Conservation (phyloP, 768 basidiomycete species). For the Pleurotus sapidus region DNA sequence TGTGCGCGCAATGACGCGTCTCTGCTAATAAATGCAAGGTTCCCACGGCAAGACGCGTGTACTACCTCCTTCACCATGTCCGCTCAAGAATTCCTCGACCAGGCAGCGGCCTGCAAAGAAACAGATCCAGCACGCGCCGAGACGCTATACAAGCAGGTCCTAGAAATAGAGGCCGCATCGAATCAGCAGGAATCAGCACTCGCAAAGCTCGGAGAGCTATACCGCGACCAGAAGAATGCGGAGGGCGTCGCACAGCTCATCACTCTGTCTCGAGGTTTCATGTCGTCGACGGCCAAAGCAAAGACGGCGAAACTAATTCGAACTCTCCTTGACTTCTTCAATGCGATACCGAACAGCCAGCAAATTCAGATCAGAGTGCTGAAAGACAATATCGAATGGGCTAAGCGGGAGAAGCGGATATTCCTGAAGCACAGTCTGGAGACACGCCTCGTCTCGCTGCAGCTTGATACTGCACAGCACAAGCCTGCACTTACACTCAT, state of each 20-base stretch:
- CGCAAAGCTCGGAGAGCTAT: conserved; percentile 81
- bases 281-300: conserved; percentile 94
- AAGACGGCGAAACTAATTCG: conserved; percentile 97
- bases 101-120: conserved; percentile 48
- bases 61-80: conserved; percentile 17
- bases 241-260: conserved; percentile 84
- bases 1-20: conserved; percentile 17
- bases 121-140: conserved; percentile 64
- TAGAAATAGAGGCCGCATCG: conserved; percentile 31
- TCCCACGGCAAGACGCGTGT: conserved; percentile 35
- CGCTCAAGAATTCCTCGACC: conserved; percentile 45
- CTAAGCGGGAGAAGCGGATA: conserved; percentile 86
- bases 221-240: conserved; percentile 84
- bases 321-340: conserved; percentile 90
- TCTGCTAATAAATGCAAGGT: conserved; percentile 9
- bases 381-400: conserved; percentile 90
- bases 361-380: conserved; percentile 82
- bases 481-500: conserved; percentile 79
- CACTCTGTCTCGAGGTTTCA: conserved; percentile 77
- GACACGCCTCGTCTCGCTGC: conserved; percentile 79
- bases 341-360: conserved; percentile 69
- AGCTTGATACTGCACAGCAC: conserved; percentile 74
- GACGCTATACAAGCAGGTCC: conserved; percentile 69
- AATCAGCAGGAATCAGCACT: conserved; percentile 81
- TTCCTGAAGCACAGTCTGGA: conserved; percentile 95